Percentiles rank a stretch among this genome's conserved stretches.
These are phyloP conservation scores for Exophiala viscosa DNA, from an alignment of 2,329 filamentous ascomycete genomes.

Conservation along the genomic window DNA sequence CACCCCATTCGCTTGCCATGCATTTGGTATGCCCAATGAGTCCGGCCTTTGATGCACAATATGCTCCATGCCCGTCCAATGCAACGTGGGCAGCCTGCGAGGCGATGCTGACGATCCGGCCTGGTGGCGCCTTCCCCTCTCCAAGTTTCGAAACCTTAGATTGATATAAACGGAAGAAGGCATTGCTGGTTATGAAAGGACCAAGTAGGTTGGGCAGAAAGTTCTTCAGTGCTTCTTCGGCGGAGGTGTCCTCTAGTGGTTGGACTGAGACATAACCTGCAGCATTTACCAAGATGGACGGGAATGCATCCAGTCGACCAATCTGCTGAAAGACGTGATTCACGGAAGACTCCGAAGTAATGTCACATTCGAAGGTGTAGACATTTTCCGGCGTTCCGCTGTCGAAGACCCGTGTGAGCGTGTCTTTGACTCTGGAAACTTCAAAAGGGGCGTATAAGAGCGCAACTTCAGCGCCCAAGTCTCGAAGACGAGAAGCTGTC, in stretches of 20 bases:
- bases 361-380: slow-evolving; percentile 44
- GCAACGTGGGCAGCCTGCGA: slow-evolving; percentile 48
- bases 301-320: slow-evolving; percentile 34
- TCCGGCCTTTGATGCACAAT: slow-evolving; percentile 48
- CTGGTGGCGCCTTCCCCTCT: slow-evolving; percentile 32
- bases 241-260: slow-evolving; percentile 41
- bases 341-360: slow-evolving; percentile 48
- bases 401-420: slow-evolving; percentile 38
- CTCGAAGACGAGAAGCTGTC: slow-evolving; percentile 40
- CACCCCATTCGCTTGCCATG: slow-evolving; percentile 48
- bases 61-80: slow-evolving; percentile 44
- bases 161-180: slow-evolving; percentile 43
- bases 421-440: slow-evolving; percentile 35
- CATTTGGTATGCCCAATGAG: slow-evolving; percentile 44
- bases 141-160: neutral
- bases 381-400: slow-evolving; percentile 28
- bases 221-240: slow-evolving; percentile 43
- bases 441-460: slow-evolving; percentile 49
- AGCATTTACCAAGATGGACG: slow-evolving; percentile 42
- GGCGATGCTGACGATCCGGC: slow-evolving; percentile 46
- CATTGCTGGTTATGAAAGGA: slow-evolving; percentile 45
- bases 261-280: slow-evolving; percentile 47
- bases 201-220: slow-evolving; percentile 45
- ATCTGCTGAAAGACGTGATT: slow-evolving; percentile 38
- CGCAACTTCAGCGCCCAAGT: slow-evolving; percentile 42